Percentiles rank a stretch among this genome's conserved stretches.
Conservation (phyloP, 176 grass and related monocot species). For the Leersia perrieri region DNA sequence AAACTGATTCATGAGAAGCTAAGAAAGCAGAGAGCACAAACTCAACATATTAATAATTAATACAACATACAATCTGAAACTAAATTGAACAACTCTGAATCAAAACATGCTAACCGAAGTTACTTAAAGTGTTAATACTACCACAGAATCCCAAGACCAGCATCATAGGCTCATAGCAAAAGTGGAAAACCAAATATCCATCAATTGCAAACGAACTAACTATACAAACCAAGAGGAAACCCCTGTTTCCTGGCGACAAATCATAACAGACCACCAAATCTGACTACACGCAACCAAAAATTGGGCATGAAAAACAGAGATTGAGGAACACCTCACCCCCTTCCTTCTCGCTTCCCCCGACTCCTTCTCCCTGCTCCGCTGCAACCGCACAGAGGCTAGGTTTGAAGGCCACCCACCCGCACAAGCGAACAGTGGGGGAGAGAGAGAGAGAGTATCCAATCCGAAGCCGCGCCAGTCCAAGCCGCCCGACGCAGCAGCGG, state of each 20-base stretch:
- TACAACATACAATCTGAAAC: too few species aligned
- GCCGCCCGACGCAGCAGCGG: background rate
- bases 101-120: background rate
- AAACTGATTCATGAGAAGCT: background rate
- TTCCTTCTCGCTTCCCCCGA: background rate
- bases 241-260: background rate
- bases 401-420: constrained; percentile 32
- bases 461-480: constrained; percentile 27
- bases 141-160: background rate
- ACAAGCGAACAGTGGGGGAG: background rate
- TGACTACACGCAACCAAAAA: background rate
- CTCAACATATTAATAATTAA: too few species aligned
- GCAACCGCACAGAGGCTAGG: background rate
- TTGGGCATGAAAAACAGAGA: background rate
- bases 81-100: background rate
- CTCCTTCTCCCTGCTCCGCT: background rate
- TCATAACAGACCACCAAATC: background rate
- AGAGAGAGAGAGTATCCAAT: background rate
- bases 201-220: background rate
- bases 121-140: too few species aligned
- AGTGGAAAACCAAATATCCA: background rate
- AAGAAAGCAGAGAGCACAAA: too few species aligned
- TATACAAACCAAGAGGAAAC: background rate
- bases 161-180: too few species aligned
- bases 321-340: background rate